phyloP scores from a whole-genome alignment of 148 eudicot species.

The Gaultheria prostrata region DNA sequence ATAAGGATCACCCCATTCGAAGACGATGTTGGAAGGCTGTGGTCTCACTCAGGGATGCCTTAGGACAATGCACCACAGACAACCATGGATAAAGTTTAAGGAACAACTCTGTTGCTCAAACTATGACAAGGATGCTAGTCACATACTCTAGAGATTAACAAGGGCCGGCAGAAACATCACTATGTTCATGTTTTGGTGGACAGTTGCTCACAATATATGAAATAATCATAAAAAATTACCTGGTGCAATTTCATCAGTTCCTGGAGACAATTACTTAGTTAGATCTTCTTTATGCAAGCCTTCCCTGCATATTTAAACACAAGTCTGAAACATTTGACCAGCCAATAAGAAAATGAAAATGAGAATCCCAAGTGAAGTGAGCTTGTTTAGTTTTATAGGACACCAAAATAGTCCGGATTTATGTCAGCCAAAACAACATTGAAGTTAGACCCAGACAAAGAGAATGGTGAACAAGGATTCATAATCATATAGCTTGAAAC shows the following conservation, averaged over 20 bases:
- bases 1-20: too few species aligned
- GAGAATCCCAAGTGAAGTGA: conserved; percentile 6
- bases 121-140: too few species aligned
- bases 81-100: too few species aligned
- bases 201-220: background rate
- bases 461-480: background rate
- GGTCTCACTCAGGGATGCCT: too few species aligned
- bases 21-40: too few species aligned
- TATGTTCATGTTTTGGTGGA: background rate
- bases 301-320: too few species aligned
- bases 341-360: too few species aligned
- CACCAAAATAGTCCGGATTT: background rate
- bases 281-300: too few species aligned
- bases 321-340: too few species aligned
- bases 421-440: background rate
- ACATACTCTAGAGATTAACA: background rate
- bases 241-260: conserved; percentile 97
- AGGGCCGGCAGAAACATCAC: background rate
- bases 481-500: background rate
- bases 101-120: too few species aligned
- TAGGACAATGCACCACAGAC: too few species aligned
- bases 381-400: background rate
- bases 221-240: conserved; percentile 33
- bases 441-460: background rate
- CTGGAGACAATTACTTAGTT: conserved; percentile 92